Percentiles rank a stretch among this genome's conserved stretches.
Evolutionary conservation across 495 filamentous ascomycete genomes (phyloP).

Genomic region (Daldinia caldariorum): DNA sequence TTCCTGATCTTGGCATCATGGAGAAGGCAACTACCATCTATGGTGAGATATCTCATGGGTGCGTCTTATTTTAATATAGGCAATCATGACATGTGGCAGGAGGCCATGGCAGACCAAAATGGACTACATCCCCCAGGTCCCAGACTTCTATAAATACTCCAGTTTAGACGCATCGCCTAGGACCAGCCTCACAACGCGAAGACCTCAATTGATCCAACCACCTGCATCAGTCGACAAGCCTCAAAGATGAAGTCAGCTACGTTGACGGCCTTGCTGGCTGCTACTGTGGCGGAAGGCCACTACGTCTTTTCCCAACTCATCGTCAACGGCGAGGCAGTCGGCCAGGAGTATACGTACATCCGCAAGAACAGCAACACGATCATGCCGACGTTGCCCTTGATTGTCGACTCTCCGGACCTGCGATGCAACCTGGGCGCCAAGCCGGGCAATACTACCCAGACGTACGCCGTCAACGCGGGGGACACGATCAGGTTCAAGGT

Average conservation of each 20-base stretch:
- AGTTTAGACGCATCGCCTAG: neutral
- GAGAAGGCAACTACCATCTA: constrained; percentile 11
- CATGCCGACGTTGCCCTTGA: constrained; percentile 53
- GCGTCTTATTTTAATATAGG: constrained; percentile 6
- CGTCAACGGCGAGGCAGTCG: constrained; percentile 49
- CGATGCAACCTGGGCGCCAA: constrained; percentile 60
- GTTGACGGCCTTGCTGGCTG: constrained; percentile 4
- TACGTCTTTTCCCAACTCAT: constrained; percentile 7
- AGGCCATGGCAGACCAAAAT: neutral
- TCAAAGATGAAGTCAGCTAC: constrained; percentile 1
- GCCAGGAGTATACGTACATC: constrained; percentile 55
- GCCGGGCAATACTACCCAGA: constrained; percentile 42
- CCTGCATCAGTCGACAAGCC: neutral
- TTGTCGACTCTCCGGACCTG: constrained; percentile 54
- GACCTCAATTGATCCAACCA: neutral
- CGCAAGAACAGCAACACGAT: constrained; percentile 53
- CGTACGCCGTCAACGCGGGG: constrained; percentile 56
- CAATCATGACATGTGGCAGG: neutral
- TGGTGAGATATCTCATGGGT: neutral
- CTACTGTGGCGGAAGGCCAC: constrained; percentile 6
- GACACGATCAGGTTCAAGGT: constrained; percentile 59
- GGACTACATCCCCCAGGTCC: neutral
- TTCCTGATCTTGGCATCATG: constrained; percentile 9
- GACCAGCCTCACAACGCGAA: neutral
- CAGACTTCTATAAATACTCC: neutral